Evolutionary conservation across 2,329 filamentous ascomycete species (phyloP), one percentile per base, ranked within the genome.

Genomic region (Ophiostoma sp.): DNA sequence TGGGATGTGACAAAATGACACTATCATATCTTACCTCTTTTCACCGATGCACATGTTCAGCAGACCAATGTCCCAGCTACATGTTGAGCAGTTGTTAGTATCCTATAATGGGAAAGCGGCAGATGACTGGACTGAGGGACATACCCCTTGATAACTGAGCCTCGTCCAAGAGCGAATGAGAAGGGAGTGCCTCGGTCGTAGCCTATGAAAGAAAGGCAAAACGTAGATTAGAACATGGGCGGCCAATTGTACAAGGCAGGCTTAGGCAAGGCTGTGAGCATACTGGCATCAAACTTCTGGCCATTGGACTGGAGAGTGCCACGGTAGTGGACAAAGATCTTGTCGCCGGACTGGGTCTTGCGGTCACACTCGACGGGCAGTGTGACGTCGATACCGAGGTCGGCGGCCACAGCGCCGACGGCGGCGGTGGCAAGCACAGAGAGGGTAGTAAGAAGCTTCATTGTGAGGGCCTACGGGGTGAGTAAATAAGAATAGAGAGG

Each of bases 11-110:
- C 52, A 33, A 5, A 5, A 23, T 8, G 23, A 3, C 20, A 57
- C 10, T 57, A 15, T 27, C 2, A 57, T 75, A 80, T 23, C 20
- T 13, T 76, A 83, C 84, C 86, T 87, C 84, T 94, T 94, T 84
- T 98, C 94, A 73, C 95, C 94, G 75, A 96, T 90, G 81, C 95
- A 98, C 94, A 98, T 97, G 77, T 92, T 92, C 69, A 95, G 76
- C 54, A 98, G 85, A 67, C 94, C 94, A 78, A 96, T 81, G 76
- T 98, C 94, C 94, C 94, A 97, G 77, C 89, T 92, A 39, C 8
- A 36, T 1, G 33, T 39, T 23, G 33, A 39, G 11, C 15, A 11
- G 23, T 27, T n/a, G 62, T 65, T 65, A 65, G 62, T 15, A 65
- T 48, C 36, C 36, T 39, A 17, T 48, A 6, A 48, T 48, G 17